phyloP scores from a whole-genome alignment of 192 early-diverging fungal species.

The Coemansia sp. region DNA sequence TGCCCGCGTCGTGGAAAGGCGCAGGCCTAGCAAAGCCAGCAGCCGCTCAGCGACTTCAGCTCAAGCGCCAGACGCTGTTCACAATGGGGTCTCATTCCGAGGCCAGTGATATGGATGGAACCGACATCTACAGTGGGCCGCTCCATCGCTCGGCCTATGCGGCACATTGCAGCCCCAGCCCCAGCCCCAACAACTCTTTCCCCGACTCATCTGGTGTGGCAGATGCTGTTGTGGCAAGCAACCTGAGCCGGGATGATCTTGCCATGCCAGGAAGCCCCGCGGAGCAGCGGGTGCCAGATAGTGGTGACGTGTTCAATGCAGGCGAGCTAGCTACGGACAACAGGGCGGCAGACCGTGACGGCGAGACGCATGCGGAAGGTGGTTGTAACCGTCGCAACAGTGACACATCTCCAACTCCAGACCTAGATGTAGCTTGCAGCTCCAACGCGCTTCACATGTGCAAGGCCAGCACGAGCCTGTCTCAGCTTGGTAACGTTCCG shows the following conservation, averaged over 20 bases:
- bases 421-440: background rate
- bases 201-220: background rate
- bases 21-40: background rate
- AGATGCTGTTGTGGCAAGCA: background rate
- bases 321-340: background rate
- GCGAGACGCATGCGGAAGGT: background rate
- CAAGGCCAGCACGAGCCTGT: conserved; percentile 44
- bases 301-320: background rate
- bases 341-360: background rate
- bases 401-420: background rate
- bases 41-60: background rate
- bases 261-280: background rate
- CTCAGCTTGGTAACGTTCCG: conserved; percentile 17
- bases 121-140: conserved; percentile 4
- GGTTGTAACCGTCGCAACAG: background rate
- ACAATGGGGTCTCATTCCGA: conserved; percentile 51
- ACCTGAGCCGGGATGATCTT: background rate
- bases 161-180: background rate
- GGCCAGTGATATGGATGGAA: conserved; percentile 35
- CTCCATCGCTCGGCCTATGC: background rate
- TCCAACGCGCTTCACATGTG: conserved; percentile 26
- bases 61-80: conserved; percentile 35
- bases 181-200: background rate
- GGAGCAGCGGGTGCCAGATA: background rate
- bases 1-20: conserved; percentile 1